Base-by-base conservation (phyloP, 1,284 basidiomycete species). In the Stygiomarasmius scandens region DNA sequence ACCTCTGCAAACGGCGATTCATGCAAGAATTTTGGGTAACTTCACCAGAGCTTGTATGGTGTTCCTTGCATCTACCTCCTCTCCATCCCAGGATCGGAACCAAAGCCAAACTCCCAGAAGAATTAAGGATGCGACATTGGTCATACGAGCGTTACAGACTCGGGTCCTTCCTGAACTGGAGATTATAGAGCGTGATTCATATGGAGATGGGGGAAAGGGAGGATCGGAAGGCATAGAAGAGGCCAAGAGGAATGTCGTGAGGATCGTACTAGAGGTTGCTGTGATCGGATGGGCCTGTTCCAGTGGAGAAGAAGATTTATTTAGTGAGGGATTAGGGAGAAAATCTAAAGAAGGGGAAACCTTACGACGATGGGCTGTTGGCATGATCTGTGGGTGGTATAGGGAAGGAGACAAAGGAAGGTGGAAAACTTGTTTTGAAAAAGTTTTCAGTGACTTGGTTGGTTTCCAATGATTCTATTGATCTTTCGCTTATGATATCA, bases 1-100 rank as follows among this genome's bases (percentile, higher is more conserved):
- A 2, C 65, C 65, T 14, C 41, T 66, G 27, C 34, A 57, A 24
- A 58, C 55, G 62, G 41, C 62, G 57, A 43, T 63, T 34, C 54
- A 59, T 29, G 53, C 58, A 47, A 50, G 58, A 19, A 45, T 50
- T 11, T 52, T 59, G 22, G 34, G 29, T n/a, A 56, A 50, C 19
- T 56, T 59, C 41, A 59, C 54, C 38, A 44, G 58, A n/a, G 58
- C 58, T 8, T 43, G 34, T 16, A 34, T 56, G 4, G 22, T 41
- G 6, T 29, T 59, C n/a, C 23, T 59, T 25, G 52, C 36, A 20
- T 38, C 54, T 20, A 49, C 54, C 14, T 32, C 22, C 43, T 24
- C 47, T 25, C 47, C 45, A 14, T 49, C 54, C 24, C n/a, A 29
- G 29, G 24, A 27, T 22, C 22, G 45, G 19, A 23, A 45, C 11